Conservation (phyloP, 148 eudicot genomes). For the Silene uniflora region DNA sequence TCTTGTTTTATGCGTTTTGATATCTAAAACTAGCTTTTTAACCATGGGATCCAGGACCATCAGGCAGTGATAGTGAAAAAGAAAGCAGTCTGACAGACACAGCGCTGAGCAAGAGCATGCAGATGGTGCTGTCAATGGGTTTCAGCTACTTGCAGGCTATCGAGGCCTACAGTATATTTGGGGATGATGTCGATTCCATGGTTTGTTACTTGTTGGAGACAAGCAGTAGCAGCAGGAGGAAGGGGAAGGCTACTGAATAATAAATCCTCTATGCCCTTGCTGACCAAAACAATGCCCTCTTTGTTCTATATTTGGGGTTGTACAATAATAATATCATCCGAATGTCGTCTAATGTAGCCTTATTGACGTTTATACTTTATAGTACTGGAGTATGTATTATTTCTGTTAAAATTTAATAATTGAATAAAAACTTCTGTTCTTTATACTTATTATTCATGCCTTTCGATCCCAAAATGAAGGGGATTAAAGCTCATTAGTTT, state of each 20-base stretch:
- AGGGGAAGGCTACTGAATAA: constrained; percentile 84
- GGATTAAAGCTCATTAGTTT: too few species aligned
- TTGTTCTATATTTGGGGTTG: constrained; percentile 8
- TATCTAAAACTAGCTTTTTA: neutral
- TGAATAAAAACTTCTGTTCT: neutral
- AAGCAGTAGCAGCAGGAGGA: constrained; percentile 63
- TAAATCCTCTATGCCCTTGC: neutral
- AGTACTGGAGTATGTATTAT: neutral
- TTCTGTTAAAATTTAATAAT: neutral
- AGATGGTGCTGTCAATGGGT: constrained; percentile 86
- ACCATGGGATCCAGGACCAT: constrained; percentile 43
- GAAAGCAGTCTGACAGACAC: constrained; percentile 29
- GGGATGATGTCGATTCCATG: constrained; percentile 94
- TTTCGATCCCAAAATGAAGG: too few species aligned
- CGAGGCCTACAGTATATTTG: constrained; percentile 90
- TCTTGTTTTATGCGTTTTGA: neutral
- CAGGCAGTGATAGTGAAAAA: constrained; percentile 47
- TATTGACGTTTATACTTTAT: neutral
- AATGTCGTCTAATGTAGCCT: neutral
- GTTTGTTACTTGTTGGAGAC: constrained; percentile 84
- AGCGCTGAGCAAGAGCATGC: constrained; percentile 61
- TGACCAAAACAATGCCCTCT: neutral
- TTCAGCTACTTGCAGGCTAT: constrained; percentile 85
- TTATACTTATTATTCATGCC: neutral
- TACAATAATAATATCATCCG: neutral